Evolutionary conservation across 345 rosid genomes (phyloP), one percentile per base, ranked within the genome.

Genomic region (Dipteronia dyeriana): DNA sequence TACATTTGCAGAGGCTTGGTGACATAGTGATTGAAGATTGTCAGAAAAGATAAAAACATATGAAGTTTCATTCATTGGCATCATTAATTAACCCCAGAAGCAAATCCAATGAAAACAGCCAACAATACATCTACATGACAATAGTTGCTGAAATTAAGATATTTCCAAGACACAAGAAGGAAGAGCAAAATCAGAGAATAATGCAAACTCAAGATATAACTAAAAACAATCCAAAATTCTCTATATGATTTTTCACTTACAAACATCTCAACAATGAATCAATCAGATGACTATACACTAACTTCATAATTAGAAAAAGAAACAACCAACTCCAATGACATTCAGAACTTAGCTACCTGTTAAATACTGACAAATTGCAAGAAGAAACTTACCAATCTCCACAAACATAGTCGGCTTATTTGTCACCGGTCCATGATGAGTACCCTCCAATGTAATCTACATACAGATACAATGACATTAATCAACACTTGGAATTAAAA

Each of bases 381-480:
- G 13, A 56, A 23, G 22, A 71, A 34, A 75, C 81, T 73, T 79
- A 91, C 98, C 98, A 75, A 95, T 95, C 85, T 95, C 98, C 49
- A 93, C 71, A 81, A 95, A 95, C 98, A 95, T 82, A 0, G 98
- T 92, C 22, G 95, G 98, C 74, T 88, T 93, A 73, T 47, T 89
- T 5, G 98, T 93, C 76, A 87, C 64, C 0, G 98, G 98, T 75
- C 98, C 98, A 86, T 95, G 98, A 82, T 95, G 98, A 75, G 98
- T 95, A 13, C 82, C 98, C 88, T 95, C 98, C 87, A 95, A 83
- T 73, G 98, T 95, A 65, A 95, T 85, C 98, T 95, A 45, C 66
- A 86, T 8, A 43, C 39, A 75, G 5, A 86, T 8, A 43, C 39
- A 75, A 5, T 49, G 29, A 71, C 41, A 79, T 20, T 59, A 66